phyloP scores from a whole-genome alignment of 192 early-diverging fungal genomes.

The Spizellomyces sp. region DNA sequence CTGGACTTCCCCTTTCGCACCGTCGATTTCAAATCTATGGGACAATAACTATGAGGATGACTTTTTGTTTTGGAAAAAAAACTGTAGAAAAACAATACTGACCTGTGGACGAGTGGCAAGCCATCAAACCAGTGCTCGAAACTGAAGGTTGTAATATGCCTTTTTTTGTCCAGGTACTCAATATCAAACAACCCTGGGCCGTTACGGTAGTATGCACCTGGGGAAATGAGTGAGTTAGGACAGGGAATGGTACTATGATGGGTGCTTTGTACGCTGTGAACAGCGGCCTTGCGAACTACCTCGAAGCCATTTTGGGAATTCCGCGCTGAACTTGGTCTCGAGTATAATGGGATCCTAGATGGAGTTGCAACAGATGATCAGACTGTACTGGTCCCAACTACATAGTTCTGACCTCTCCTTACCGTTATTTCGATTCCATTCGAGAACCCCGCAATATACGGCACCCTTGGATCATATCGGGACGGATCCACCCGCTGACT shows the following conservation, averaged over 20 bases:
- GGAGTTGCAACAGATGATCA: background rate
- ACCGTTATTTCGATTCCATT: slow-evolving; percentile 31
- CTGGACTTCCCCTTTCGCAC: slow-evolving; percentile 11
- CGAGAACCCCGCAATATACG: slow-evolving; percentile 34
- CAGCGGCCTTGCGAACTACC: background rate
- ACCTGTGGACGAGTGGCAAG: slow-evolving; percentile 34
- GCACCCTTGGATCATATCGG: slow-evolving; percentile 19
- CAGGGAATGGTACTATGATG: background rate
- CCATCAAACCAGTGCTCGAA: slow-evolving; percentile 39
- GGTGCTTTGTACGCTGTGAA: background rate
- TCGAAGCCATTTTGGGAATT: slow-evolving; percentile 10
- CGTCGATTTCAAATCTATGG: slow-evolving; percentile 30
- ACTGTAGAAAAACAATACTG: background rate
- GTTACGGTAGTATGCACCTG: slow-evolving; percentile 35
- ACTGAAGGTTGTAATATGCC: background rate
- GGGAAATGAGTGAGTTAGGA: background rate
- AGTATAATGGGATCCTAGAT: slow-evolving; percentile 24
- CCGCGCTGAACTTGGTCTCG: background rate
- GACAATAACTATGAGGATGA: background rate
- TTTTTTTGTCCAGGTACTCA: slow-evolving; percentile 8
- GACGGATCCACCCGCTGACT: slow-evolving; percentile 15
- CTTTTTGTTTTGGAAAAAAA: background rate
- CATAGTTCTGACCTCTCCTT: background rate
- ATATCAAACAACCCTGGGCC: slow-evolving; percentile 38
- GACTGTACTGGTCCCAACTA: background rate